Conservation (phyloP, 2,329 filamentous ascomycete genomes). For the Aspergillus texensis region DNA sequence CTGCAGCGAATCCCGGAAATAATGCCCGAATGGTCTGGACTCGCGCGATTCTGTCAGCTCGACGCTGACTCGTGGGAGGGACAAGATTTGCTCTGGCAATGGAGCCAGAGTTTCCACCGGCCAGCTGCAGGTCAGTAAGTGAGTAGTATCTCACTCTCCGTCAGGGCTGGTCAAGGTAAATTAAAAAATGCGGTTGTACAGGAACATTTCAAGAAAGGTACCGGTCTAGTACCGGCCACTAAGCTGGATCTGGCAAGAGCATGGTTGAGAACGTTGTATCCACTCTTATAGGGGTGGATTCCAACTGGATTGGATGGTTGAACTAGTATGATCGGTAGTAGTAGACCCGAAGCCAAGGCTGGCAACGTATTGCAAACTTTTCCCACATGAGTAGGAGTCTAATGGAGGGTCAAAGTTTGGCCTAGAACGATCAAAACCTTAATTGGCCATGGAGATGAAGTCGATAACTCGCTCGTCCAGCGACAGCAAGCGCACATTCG, state of each 20-base stretch:
- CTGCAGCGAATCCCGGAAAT: slow-evolving; percentile 15
- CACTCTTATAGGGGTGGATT: neutral
- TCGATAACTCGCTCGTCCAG: neutral
- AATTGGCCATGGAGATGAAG: neutral
- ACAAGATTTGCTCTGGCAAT: slow-evolving; percentile 2
- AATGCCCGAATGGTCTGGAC: slow-evolving; percentile 24
- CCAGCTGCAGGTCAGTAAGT: slow-evolving; percentile 18
- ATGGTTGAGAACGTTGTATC: neutral
- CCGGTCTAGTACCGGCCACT: slow-evolving; percentile 1
- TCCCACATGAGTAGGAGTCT: slow-evolving; percentile 1
- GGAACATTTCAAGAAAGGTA: slow-evolving; percentile 3
- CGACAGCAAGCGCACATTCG: too few relatives aligned
- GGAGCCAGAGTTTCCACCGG: slow-evolving; percentile 15
- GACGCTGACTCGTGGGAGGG: neutral
- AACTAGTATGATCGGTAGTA: neutral
- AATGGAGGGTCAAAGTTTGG: neutral
- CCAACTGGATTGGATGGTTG: neutral
- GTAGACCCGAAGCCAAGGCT: neutral
- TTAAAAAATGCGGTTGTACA: slow-evolving; percentile 2
- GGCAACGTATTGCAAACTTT: neutral
- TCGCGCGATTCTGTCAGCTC: slow-evolving; percentile 2
- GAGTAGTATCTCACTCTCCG: neutral
- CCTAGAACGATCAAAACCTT: neutral
- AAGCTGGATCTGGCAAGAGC: neutral
- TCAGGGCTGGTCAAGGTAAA: neutral